Base-by-base conservation (phyloP, 768 basidiomycete species). In the Dioszegia crocea region DNA sequence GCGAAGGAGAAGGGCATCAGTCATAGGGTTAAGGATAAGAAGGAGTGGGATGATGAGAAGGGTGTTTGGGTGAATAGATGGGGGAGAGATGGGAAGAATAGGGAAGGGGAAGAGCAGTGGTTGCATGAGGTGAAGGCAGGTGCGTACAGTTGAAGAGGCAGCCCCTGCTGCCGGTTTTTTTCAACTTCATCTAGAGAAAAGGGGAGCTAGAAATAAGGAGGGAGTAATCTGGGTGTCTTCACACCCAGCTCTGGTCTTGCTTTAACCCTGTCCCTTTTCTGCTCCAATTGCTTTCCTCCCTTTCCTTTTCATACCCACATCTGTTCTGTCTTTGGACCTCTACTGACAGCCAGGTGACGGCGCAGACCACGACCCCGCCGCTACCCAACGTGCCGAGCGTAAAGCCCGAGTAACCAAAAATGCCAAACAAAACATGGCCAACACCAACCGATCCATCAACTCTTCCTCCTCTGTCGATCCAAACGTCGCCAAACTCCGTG, bases 1-100 rank as follows among this genome's bases (percentile, higher is more conserved):
- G 94, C 94, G 4, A 85, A 86, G 46, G 86, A 89, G 36, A 97
- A 96, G 80, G 96, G 96, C 36, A 98, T 98, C 70, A 84, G 85
- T 70, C 85, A 96, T 69, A 84, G 80, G 70, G 82, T 79, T 47
- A 84, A 84, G 44, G 90, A 94, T 12, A 88, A 83, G 79, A 85
- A 86, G 67, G 83, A 85, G 4, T 98, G 89, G 89, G 92, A 98
- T 76, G 93, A 98, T 68, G 92, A 94, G 76, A 84, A 82, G 72
- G 91, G 96, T 76, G 88, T 88, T 17, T 98, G 89, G 88, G 88
- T 93, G 4, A 82, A 86, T 59, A 81, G 89, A 44, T 98, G 93
- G 93, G 93, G 96, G 0, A 83, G 83, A 54, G 79, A 74, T 54
- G 80, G 91, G 8, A 91, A 90, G 81, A 98, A 97, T 73, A 92